Evolutionary conservation across 2,329 filamentous ascomycete genomes (phyloP).

Genomic region (Aspergillus sp.): DNA sequence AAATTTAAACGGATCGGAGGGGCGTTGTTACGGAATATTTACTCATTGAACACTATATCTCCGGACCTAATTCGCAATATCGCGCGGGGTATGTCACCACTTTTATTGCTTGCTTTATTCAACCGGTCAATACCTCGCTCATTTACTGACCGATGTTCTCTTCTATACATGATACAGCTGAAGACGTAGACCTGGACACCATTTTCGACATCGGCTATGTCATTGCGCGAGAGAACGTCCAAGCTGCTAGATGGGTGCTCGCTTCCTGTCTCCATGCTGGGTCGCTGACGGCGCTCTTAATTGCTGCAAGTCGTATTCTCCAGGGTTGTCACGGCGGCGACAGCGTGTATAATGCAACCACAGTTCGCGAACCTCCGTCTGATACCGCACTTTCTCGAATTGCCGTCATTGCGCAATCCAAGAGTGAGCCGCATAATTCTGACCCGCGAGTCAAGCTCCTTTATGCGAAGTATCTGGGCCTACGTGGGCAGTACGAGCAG

Average conservation of each 20-base stretch:
- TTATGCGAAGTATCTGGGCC: slow-evolving; percentile 27
- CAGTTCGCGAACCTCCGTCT: not conserved
- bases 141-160: not conserved
- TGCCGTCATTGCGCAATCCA: slow-evolving; percentile 19
- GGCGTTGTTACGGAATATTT: slow-evolving; percentile 15
- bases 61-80: slow-evolving; percentile 9
- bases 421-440: slow-evolving; percentile 5
- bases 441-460: slow-evolving; percentile 31
- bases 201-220: slow-evolving; percentile 25
- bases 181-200: slow-evolving; percentile 22
- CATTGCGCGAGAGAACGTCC: not conserved
- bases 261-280: slow-evolving; percentile 23
- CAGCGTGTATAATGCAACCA: not conserved
- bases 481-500: slow-evolving; percentile 20
- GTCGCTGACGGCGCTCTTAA: slow-evolving; percentile 19
- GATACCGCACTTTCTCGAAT: slow-evolving; percentile 18
- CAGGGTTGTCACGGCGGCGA: not conserved
- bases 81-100: slow-evolving; percentile 9
- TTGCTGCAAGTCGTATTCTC: slow-evolving; percentile 14
- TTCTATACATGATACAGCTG: not conserved
- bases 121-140: not conserved
- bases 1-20: slow-evolving; percentile 19
- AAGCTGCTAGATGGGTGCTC: slow-evolving; percentile 21
- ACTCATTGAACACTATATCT: slow-evolving; percentile 8
- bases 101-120: not conserved